Evolutionary conservation across 306 rosid genomes (phyloP).

Genomic region (Malus sieversii): DNA sequence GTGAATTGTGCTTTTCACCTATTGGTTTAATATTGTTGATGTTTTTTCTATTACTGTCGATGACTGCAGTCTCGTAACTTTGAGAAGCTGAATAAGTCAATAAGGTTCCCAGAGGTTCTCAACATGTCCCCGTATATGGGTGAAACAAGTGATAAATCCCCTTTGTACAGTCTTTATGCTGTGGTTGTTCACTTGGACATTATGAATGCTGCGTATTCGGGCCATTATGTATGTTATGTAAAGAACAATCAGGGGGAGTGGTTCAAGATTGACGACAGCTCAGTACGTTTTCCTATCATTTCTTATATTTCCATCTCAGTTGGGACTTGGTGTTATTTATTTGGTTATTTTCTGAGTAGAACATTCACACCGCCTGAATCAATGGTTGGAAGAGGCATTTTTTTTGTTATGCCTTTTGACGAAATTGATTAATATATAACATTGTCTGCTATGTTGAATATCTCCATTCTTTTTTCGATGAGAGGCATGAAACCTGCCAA

Average conservation of each 20-base stretch:
- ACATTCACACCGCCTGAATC: neutral
- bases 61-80: slow-evolving; percentile 62
- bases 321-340: neutral
- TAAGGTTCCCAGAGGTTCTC: slow-evolving; percentile 58
- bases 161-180: slow-evolving; percentile 59
- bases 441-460: neutral
- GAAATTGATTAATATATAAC: neutral
- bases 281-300: slow-evolving; percentile 26
- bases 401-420: neutral
- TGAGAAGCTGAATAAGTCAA: slow-evolving; percentile 58
- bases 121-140: slow-evolving; percentile 66
- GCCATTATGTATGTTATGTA: slow-evolving; percentile 76
- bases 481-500: neutral
- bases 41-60: slow-evolving; percentile 12
- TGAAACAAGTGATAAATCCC: slow-evolving; percentile 42
- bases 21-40: slow-evolving; percentile 4
- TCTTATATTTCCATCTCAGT: neutral
- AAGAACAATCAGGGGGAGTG: slow-evolving; percentile 54
- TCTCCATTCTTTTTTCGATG: neutral
- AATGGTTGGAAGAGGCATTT: neutral
- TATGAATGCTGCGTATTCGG: slow-evolving; percentile 60
- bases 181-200: slow-evolving; percentile 79
- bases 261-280: slow-evolving; percentile 68
- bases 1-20: neutral
- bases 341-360: neutral